Evolutionary conservation across 2,329 filamentous ascomycete species (phyloP).

Genomic region (Aureobasidium vineae): DNA sequence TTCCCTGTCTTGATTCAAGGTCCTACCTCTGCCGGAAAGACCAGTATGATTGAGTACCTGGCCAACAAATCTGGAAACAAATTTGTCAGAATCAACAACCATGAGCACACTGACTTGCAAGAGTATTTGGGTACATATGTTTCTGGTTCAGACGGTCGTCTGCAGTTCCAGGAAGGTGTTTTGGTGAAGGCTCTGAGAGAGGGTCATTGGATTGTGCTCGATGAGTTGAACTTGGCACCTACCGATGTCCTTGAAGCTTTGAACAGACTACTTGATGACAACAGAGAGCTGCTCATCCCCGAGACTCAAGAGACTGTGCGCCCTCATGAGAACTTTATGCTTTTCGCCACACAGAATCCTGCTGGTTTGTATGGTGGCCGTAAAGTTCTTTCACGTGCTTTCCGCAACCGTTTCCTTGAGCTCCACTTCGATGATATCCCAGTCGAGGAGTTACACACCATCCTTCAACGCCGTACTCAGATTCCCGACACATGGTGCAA

Average conservation of each 20-base stretch:
- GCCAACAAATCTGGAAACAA: slow-evolving; percentile 96
- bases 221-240: slow-evolving; percentile 94
- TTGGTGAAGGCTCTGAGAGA: slow-evolving; percentile 88
- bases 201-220: slow-evolving; percentile 96
- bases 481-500: slow-evolving; percentile 89
- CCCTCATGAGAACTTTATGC: slow-evolving; percentile 92
- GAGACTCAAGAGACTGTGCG: slow-evolving; percentile 93
- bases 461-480: slow-evolving; percentile 82
- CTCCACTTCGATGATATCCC: slow-evolving; percentile 98
- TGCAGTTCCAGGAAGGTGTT: slow-evolving; percentile 90
- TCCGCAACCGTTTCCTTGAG: slow-evolving; percentile 95
- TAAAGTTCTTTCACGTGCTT: slow-evolving; percentile 89
- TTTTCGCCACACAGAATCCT: slow-evolving; percentile 97
- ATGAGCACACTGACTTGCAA: slow-evolving; percentile 97
- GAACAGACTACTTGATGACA: slow-evolving; percentile 94
- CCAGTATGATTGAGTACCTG: slow-evolving; percentile 98
- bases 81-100: slow-evolving; percentile 98
- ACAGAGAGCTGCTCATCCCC: slow-evolving; percentile 89
- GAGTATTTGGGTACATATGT: slow-evolving; percentile 96
- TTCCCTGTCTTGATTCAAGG: slow-evolving; percentile 96
- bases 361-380: slow-evolving; percentile 92
- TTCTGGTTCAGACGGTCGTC: slow-evolving; percentile 76
- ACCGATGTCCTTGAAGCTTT: slow-evolving; percentile 96
- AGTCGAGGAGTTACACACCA: slow-evolving; percentile 87
- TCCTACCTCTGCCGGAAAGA: slow-evolving; percentile 96